These are phyloP conservation scores for Cyclotella choctawhatcheeana DNA, from an alignment of 108 stramenopile species.

Conservation along the genomic window DNA sequence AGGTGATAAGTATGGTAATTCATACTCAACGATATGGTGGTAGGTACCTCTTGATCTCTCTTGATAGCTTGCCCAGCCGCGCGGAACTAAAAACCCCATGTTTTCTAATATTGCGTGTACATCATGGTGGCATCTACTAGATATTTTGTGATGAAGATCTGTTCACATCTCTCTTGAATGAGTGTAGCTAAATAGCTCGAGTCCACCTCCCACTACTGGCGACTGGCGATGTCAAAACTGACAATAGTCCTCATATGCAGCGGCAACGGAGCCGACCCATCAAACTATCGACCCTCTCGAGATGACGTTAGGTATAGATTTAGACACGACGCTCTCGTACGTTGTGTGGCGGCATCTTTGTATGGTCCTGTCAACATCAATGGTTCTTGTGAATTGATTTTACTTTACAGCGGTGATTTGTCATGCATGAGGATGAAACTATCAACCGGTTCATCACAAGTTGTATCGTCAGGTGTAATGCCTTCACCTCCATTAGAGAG, in stretches of 20 bases:
- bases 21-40: no score
- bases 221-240: no score
- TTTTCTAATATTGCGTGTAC: no score
- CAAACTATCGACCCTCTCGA: slow-evolving; percentile 62
- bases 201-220: no score
- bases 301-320: slow-evolving; percentile 79
- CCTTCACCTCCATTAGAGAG: slow-evolving; percentile 48
- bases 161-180: no score
- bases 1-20: no score
- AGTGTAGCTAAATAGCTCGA: no score
- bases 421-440: slow-evolving; percentile 30
- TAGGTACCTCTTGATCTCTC: no score
- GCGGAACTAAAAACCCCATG: no score
- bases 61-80: no score
- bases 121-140: no score
- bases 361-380: slow-evolving; percentile 48
- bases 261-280: slow-evolving; percentile 67
- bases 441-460: slow-evolving; percentile 6
- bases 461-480: neutral
- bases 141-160: no score
- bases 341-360: slow-evolving; percentile 71
- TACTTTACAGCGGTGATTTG: slow-evolving; percentile 74
- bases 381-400: slow-evolving; percentile 48
- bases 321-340: slow-evolving; percentile 77
- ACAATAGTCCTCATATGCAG: slow-evolving; percentile 66